phyloP scores from a whole-genome alignment of 2,329 filamentous ascomycete species.

The Dothidotthia symphoricarpi region DNA sequence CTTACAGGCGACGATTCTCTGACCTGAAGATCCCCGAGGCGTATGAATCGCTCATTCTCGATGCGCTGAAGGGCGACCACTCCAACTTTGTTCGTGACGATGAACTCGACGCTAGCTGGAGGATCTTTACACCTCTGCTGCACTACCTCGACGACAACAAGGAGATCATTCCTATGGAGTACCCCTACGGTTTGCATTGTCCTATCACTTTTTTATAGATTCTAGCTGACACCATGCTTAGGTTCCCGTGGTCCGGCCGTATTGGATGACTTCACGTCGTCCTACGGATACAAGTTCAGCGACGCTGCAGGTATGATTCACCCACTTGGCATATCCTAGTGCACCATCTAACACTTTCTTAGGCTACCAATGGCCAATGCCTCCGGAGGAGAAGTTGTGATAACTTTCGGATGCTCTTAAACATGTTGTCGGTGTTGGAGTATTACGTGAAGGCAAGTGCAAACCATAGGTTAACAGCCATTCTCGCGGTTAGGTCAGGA shows the following conservation, averaged over 20 bases:
- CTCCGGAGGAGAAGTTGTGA: slow-evolving; percentile 38
- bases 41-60: slow-evolving; percentile 95
- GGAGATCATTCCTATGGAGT: slow-evolving; percentile 99
- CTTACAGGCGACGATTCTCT: slow-evolving; percentile 96
- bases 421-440: slow-evolving; percentile 19
- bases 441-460: slow-evolving; percentile 11
- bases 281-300: slow-evolving; percentile 98
- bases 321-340: slow-evolving; percentile 8
- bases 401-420: slow-evolving; percentile 5
- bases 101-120: slow-evolving; percentile 96
- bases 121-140: slow-evolving; percentile 94
- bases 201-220: slow-evolving; percentile 2
- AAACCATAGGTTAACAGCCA: too few species aligned
- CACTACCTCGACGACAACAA: slow-evolving; percentile 99
- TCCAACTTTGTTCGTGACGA: slow-evolving; percentile 74
- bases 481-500: neutral
- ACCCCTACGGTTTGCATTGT: slow-evolving; percentile 80
- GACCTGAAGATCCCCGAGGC: slow-evolving; percentile 99
- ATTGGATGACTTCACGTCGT: slow-evolving; percentile 95
- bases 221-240: slow-evolving; percentile 44
- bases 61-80: slow-evolving; percentile 97
- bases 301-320: slow-evolving; percentile 70
- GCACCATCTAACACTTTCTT: slow-evolving; percentile 16
- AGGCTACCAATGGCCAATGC: slow-evolving; percentile 45
- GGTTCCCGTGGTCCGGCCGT: slow-evolving; percentile 95